Evolutionary conservation across 768 basidiomycete genomes (phyloP), one percentile per base, ranked within the genome.

Genomic region (Lyophyllum decastes): DNA sequence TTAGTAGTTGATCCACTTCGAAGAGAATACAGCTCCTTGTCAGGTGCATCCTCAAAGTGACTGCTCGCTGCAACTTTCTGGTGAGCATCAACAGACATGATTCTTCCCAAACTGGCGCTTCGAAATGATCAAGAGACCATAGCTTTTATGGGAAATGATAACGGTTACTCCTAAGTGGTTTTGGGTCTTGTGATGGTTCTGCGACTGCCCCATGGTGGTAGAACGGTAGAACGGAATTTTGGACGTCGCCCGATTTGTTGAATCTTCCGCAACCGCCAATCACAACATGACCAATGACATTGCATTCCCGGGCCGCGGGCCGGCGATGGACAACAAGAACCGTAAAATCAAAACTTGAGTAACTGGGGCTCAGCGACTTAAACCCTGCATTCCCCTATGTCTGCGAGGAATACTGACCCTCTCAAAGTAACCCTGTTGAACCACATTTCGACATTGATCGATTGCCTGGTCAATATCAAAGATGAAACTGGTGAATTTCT

Each of bases 401-500:
- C 75, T 43, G 49, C 64, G 46, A 66, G 68, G 49, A 72, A 70
- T 58, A 60, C 66, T n/a, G 71, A 76, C 53, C 69, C 68, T 10
- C 60, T 56, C 41, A 76, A 74, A 60, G 57, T 58, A 8, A 35
- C 52, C 26, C 63, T 69, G 22, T 54, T 69, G 52, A 59, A 64
- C 46, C 65, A 72, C 24, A 77, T 79, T 44, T 59, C 62, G 5
- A 72, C 64, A 25, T 66, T 81, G 34, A 75, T 79, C 55, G 52
- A 76, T 46, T 78, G 76, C 51, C 68, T 80, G 12, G 79, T 84
- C 55, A 79, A 81, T 55, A 82, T 84, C 68, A 73, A 79, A 57
- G 83, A 84, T 66, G 74, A 76, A 59, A 78, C 75, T 0, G 82
- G 83, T 35, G 76, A 82, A 64, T 84, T 80, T 67, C 65, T 85